These are phyloP conservation scores for Trametes cingulata DNA, from an alignment of 768 basidiomycete species.

Conservation along the genomic window DNA sequence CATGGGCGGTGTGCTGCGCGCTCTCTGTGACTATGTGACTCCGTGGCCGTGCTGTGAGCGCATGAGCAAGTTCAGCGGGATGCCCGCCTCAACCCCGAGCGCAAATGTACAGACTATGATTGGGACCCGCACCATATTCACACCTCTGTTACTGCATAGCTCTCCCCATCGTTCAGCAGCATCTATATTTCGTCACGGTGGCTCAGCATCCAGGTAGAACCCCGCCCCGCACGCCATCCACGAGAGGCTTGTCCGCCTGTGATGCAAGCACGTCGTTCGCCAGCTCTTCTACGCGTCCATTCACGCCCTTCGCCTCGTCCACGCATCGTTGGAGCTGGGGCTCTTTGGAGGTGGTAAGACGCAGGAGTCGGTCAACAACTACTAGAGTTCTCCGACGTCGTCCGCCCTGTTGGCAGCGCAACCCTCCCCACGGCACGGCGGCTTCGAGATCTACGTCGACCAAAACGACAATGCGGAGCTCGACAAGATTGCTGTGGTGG, in stretches of 20 bases:
- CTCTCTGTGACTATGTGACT: too few relatives aligned
- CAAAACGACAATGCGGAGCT: slow-evolving; percentile 63
- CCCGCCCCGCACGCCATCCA: slow-evolving; percentile 64
- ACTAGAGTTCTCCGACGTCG: slow-evolving; percentile 70
- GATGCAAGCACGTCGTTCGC: slow-evolving; percentile 26
- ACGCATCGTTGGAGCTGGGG: slow-evolving; percentile 60
- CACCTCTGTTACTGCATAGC: too few relatives aligned
- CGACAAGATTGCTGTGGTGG: slow-evolving; percentile 70
- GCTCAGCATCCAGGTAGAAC: too few relatives aligned
- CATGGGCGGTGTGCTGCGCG: too few relatives aligned
- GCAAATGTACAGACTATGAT: too few relatives aligned
- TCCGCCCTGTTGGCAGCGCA: slow-evolving; percentile 53
- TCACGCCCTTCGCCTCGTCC: slow-evolving; percentile 27
- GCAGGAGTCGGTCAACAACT: slow-evolving; percentile 34
- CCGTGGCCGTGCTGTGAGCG: too few relatives aligned
- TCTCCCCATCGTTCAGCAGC: too few relatives aligned
- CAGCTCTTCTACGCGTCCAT: slow-evolving; percentile 28
- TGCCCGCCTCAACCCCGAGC: too few relatives aligned
- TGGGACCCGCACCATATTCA: too few relatives aligned
- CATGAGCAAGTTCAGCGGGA: too few relatives aligned
- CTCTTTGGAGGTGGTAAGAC: slow-evolving; percentile 37
- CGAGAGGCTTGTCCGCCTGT: slow-evolving; percentile 39
- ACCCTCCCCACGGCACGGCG: slow-evolving; percentile 46
- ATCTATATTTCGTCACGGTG: too few relatives aligned
- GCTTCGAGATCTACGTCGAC: slow-evolving; percentile 75